Percentiles rank a stretch among this genome's conserved stretches.
These are phyloP conservation scores for Abeoforma whisleri DNA, from an alignment of 78 protist species.

Conservation along the genomic window DNA sequence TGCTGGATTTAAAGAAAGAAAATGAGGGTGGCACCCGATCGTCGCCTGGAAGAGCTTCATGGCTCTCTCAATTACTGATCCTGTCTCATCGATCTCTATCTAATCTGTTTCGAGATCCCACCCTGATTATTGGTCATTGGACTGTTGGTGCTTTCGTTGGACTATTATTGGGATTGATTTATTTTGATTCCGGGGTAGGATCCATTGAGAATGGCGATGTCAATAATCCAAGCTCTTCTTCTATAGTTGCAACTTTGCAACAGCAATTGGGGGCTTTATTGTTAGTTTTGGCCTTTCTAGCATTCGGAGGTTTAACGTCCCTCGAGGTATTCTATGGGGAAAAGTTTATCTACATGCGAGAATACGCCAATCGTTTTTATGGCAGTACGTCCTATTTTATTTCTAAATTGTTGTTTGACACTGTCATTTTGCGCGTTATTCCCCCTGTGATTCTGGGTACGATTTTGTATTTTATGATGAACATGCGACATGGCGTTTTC, in stretches of 20 bases:
- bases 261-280: conserved; percentile 47
- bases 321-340: conserved; percentile 50
- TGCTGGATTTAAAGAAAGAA: too few relatives aligned
- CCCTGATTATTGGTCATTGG: conserved; percentile 21
- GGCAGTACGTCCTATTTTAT: conserved; percentile 53
- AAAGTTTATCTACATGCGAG: conserved; percentile 46
- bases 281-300: conserved; percentile 36
- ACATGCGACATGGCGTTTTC: conserved; percentile 19
- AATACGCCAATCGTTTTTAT: conserved; percentile 63
- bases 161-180: not conserved
- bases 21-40: too few relatives aligned
- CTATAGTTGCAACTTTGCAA: too few relatives aligned
- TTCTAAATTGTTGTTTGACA: conserved; percentile 58
- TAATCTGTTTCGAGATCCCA: conserved; percentile 20
- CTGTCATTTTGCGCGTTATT: conserved; percentile 60
- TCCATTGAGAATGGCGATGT: too few relatives aligned
- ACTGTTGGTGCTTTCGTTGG: conserved; percentile 20
- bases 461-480: conserved; percentile 35
- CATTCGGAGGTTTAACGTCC: conserved; percentile 56
- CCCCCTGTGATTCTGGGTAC: conserved; percentile 67
- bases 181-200: conserved; percentile 20
- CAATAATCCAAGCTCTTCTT: too few relatives aligned
- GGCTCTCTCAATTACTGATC: conserved; percentile 16
- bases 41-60: conserved; percentile 23
- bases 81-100: not conserved